These are phyloP conservation scores for Agroathelia rolfsii DNA, from an alignment of 1,284 basidiomycete species.

Conservation along the genomic window DNA sequence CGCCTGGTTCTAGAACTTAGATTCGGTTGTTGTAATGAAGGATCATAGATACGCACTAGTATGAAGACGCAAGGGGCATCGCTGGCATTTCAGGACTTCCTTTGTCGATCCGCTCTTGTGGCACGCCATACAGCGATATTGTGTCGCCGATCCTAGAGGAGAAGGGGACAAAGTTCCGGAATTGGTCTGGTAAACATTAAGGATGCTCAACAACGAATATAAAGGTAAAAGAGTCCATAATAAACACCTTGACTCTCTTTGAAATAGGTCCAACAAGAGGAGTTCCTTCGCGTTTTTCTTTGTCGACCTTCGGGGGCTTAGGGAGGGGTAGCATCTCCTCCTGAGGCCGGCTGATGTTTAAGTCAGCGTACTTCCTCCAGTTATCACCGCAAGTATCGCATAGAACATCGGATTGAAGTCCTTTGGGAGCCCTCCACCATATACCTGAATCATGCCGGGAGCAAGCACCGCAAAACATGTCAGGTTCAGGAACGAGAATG, in stretches of 20 bases:
- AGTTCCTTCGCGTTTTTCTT: constrained; percentile 75
- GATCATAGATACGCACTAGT: constrained; percentile 37
- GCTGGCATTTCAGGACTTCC: constrained; percentile 70
- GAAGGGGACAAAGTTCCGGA: constrained; percentile 43
- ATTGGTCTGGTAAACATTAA: constrained; percentile 28
- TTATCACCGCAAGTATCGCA: constrained; percentile 75
- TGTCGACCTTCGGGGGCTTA: constrained; percentile 40
- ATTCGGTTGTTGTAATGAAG: constrained; percentile 6
- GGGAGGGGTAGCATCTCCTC: constrained; percentile 46
- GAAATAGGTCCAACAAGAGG: constrained; percentile 49
- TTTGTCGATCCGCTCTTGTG: constrained; percentile 62
- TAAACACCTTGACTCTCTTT: constrained; percentile 63
- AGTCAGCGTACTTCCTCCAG: constrained; percentile 85
- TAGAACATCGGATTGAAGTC: constrained; percentile 58
- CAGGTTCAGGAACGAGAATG: constrained; percentile 43
- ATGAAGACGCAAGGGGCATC: constrained; percentile 71
- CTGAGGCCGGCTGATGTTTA: constrained; percentile 60
- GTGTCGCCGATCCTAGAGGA: constrained; percentile 38
- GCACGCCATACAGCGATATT: constrained; percentile 71
- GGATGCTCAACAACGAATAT: constrained; percentile 1
- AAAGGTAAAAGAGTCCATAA: constrained; percentile 3
- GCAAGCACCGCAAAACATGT: constrained; percentile 65
- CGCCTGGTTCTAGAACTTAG: constrained; percentile 43
- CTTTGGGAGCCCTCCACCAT: constrained; percentile 86
- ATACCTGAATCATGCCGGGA: constrained; percentile 60